Conservation (phyloP, 495 filamentous ascomycete genomes). For the Podospora tetraspora region DNA sequence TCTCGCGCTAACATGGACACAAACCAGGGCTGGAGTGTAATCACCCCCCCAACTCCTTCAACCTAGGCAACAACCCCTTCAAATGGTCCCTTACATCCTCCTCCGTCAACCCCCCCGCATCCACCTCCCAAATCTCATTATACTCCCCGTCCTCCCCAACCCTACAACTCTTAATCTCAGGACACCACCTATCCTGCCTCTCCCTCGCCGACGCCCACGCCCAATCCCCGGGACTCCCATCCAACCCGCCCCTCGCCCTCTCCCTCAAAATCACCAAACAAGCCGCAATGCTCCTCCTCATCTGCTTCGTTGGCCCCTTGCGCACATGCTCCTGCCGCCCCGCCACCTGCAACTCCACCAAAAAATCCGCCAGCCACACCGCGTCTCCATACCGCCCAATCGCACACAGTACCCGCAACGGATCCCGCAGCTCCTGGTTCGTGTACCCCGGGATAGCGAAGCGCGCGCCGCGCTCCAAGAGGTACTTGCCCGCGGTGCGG, state of each 20-base stretch:
- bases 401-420: neutral
- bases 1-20: no score
- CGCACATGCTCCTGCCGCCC: neutral
- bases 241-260: neutral
- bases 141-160: neutral
- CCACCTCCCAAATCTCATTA: neutral
- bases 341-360: neutral
- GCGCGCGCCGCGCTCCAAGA: neutral
- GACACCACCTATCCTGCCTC: neutral
- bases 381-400: neutral
- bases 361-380: neutral
- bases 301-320: neutral
- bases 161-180: neutral
- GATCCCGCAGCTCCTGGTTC: neutral
- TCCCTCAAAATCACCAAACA: neutral
- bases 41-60: neutral
- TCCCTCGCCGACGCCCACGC: neutral
- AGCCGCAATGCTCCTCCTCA: neutral
- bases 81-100: neutral
- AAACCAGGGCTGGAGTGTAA: no score
- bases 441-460: neutral
- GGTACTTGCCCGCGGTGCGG: neutral
- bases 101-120: neutral
- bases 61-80: neutral
- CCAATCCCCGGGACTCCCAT: neutral